Conservation (phyloP, 148 eudicot genomes). For the Chenopodium berlandieri region DNA sequence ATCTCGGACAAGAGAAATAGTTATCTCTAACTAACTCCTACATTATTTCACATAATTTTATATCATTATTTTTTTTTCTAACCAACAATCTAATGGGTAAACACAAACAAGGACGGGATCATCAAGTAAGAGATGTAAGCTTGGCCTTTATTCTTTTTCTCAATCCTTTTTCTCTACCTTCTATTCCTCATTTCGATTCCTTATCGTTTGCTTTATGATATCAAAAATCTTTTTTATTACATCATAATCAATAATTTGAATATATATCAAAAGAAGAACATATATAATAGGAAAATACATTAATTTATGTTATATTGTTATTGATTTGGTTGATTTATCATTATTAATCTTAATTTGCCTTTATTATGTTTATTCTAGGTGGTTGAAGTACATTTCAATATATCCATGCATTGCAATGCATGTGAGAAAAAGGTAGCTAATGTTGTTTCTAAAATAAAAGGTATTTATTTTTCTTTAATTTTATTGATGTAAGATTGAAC, state of each 20-base stretch:
- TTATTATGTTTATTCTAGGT: neutral
- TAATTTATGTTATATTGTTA: neutral
- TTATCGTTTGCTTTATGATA: neutral
- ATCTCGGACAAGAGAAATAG: neutral
- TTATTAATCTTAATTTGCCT: neutral
- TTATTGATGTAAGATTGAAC: neutral
- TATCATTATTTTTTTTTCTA: neutral
- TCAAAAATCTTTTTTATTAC: neutral
- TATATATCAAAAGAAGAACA: neutral
- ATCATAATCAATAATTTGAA: neutral
- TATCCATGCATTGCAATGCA: constrained; percentile 38
- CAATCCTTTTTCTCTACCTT: neutral
- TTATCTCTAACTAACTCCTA: neutral
- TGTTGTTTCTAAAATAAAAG: constrained; percentile 35
- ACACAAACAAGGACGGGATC: constrained; percentile 6
- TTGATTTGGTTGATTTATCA: neutral
- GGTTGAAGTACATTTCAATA: constrained; percentile 29
- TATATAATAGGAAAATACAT: neutral
- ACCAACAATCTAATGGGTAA: neutral
- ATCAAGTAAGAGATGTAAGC: neutral
- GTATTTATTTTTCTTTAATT: constrained; percentile 10
- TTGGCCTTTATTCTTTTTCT: neutral
- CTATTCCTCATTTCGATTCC: neutral
- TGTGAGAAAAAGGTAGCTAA: constrained; percentile 41
- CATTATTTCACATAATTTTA: neutral